Evolutionary conservation across 352 stramenopile genomes (phyloP), one percentile per base, ranked within the genome.

Genomic region (Phytopythium montanum): DNA sequence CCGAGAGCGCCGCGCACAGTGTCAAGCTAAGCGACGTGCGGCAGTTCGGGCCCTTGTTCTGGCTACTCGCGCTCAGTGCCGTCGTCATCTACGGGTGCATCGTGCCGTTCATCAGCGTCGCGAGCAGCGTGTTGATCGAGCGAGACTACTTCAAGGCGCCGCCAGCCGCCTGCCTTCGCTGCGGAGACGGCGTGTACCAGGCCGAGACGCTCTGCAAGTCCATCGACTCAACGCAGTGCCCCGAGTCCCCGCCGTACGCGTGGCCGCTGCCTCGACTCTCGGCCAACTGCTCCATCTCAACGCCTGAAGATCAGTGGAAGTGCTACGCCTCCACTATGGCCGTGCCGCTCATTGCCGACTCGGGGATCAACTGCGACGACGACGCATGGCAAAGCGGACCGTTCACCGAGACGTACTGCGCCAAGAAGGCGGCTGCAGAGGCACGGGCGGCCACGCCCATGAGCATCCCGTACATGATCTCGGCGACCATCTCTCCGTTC

Each of bases 41-140:
- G 36, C 71, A 92, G 45, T 94, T 94, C 54, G 77, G 76, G 0
- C 76, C 77, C 23, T 72, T 87, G 0, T 98, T 97, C 64, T 98
- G 89, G 90, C 62, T 97, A 10, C 64, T 98, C 16, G 79, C 79
- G 8, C 57, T 97, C 14, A 93, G 79, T 42, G 98, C 89, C 53
- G 65, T 98, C 42, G 84, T 97, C 5, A 81, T 97, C 14, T 98
- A 98, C 52, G 94, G 90, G 26, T 96, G 87, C 59, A 88, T 98
- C 16, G 85, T 98, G 12, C 93, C 94, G 26, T 98, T 98, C 61
- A 98, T 98, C 64, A 97, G 92, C 66, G 87, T 98, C 36, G 91
- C 91, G 0, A 94, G 81, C 60, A 95, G 87, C 56, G 75, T 98
- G 31, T 66, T 98, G 13, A 93, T 97, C 70, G 90, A 98, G 52